Percentiles rank a stretch among this genome's conserved stretches.
phyloP scores from a whole-genome alignment of 306 rosid species.

The Lotus japonicus region DNA sequence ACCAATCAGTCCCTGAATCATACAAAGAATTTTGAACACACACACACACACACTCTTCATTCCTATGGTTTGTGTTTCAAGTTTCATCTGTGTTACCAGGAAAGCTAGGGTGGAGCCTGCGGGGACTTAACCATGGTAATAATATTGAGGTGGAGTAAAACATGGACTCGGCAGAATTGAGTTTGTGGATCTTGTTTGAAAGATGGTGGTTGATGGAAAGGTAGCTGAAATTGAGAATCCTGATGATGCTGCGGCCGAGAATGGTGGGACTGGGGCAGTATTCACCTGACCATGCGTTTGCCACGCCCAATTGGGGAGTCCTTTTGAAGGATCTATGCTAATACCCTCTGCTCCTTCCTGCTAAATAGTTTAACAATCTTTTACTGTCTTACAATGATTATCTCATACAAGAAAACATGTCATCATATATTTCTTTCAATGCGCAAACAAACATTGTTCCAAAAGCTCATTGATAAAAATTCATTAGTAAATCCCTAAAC shows the following conservation, averaged over 20 bases:
- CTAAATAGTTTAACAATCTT: conserved; percentile 7
- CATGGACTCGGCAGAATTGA: conserved; percentile 40
- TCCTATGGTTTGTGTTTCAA: background rate
- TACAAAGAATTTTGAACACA: conserved; percentile 30
- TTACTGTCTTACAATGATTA: background rate
- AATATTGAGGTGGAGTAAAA: conserved; percentile 44
- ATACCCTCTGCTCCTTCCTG: conserved; percentile 72
- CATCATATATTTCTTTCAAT: background rate
- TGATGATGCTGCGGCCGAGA: conserved; percentile 99
- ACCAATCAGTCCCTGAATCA: conserved; percentile 24
- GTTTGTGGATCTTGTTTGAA: conserved; percentile 32
- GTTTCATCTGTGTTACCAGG: background rate
- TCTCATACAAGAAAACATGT: background rate
- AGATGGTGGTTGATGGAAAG: conserved; percentile 46
- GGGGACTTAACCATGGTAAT: conserved; percentile 41
- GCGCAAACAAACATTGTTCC: background rate
- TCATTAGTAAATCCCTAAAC: background rate
- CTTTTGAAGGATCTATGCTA: conserved; percentile 57
- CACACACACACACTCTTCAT: conserved; percentile 7
- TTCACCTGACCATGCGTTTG: conserved; percentile 61
- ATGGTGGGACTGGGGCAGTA: conserved; percentile 52
- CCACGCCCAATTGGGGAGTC: conserved; percentile 65
- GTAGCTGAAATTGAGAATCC: conserved; percentile 90
- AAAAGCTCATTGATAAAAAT: background rate
- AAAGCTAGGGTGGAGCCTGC: conserved; percentile 47